Evolutionary conservation across 2,329 filamentous ascomycete species (phyloP).

Genomic region (Xylariaceae sp.): DNA sequence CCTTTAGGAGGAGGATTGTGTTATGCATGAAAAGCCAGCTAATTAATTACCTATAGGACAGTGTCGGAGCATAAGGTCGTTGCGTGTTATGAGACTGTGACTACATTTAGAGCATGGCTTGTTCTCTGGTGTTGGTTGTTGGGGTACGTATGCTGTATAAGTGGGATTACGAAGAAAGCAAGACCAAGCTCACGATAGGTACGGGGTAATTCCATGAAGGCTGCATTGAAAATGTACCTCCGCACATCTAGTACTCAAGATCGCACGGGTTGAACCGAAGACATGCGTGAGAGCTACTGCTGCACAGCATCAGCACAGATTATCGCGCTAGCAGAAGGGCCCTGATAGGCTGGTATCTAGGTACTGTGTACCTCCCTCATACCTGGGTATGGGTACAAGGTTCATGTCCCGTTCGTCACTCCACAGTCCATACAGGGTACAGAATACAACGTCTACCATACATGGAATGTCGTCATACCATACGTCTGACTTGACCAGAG

Average conservation of each 20-base stretch:
- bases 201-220: not conserved
- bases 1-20: slow-evolving; percentile 6
- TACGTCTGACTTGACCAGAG: not conserved
- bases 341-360: not conserved
- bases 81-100: too few relatives aligned
- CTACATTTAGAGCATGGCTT: not conserved
- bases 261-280: too few relatives aligned
- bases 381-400: not conserved
- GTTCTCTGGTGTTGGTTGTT: too few relatives aligned
- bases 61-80: too few relatives aligned
- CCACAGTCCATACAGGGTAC: too few relatives aligned
- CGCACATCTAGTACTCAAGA: not conserved
- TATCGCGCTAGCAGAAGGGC: not conserved
- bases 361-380: not conserved
- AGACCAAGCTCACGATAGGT: too few relatives aligned
- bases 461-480: not conserved
- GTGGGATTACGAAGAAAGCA: too few relatives aligned
- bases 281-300: not conserved
- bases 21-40: too few relatives aligned
- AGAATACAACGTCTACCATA: not conserved
- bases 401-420: not conserved
- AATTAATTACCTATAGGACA: too few relatives aligned
- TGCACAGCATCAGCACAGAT: not conserved
- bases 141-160: too few relatives aligned
- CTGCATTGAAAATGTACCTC: not conserved